These are phyloP conservation scores for Leccinum olivaceopallidum DNA, from an alignment of 768 basidiomycete genomes.

Conservation along the genomic window DNA sequence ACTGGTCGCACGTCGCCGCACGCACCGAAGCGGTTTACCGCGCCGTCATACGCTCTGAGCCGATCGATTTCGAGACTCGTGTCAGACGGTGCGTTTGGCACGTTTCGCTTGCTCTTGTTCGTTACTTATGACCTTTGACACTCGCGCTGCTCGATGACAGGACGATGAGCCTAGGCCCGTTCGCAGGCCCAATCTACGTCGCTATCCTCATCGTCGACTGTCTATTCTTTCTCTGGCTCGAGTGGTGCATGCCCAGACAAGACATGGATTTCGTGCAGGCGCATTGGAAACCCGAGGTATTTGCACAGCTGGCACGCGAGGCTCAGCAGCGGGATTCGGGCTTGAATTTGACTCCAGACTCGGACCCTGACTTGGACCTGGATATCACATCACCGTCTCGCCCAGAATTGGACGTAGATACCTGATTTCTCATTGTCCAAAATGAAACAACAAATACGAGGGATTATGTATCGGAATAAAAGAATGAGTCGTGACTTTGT, in stretches of 20 bases:
- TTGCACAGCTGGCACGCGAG: constrained; percentile 17
- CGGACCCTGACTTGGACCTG: neutral
- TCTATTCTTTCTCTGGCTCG: constrained; percentile 81
- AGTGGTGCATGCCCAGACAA: constrained; percentile 80
- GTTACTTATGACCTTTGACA: neutral
- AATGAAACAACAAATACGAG: constrained; percentile 17
- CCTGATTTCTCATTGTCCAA: constrained; percentile 10
- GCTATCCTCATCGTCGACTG: constrained; percentile 89
- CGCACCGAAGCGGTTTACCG: constrained; percentile 86
- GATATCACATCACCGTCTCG: neutral
- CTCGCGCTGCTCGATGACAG: constrained; percentile 33
- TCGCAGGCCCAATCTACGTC: constrained; percentile 86
- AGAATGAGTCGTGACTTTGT: constrained; percentile 5
- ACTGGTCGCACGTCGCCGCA: constrained; percentile 77
- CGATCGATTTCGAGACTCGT: constrained; percentile 75
- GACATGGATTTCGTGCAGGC: constrained; percentile 72
- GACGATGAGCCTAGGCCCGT: constrained; percentile 75
- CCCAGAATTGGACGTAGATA: neutral
- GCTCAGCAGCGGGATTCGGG: neutral
- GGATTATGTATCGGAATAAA: constrained; percentile 19
- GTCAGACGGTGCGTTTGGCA: constrained; percentile 59
- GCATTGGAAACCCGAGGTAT: constrained; percentile 53
- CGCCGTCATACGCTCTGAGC: constrained; percentile 57
- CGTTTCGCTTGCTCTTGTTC: neutral
- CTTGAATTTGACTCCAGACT: neutral